Percentiles rank a stretch among this genome's conserved stretches.
These are phyloP conservation scores for Xylaria scruposa DNA, from an alignment of 495 filamentous ascomycete genomes.

Conservation along the genomic window DNA sequence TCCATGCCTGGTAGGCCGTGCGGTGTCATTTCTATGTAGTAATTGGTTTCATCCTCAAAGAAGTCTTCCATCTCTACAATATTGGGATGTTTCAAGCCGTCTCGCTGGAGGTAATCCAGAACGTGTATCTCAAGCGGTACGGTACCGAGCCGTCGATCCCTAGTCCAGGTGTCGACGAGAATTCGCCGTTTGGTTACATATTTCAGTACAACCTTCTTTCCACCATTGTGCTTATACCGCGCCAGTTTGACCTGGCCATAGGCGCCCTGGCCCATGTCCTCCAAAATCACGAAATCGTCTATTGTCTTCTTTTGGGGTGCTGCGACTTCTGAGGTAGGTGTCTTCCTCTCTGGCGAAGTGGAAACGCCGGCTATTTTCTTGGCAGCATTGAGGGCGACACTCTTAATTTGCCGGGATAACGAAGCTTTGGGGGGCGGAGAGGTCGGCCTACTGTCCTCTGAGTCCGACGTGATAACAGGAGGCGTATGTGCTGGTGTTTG, in stretches of 20 bases:
- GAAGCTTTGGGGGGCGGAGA: slow-evolving; percentile 57
- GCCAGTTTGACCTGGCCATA: slow-evolving; percentile 98
- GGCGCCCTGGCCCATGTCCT: slow-evolving; percentile 98
- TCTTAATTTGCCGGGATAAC: slow-evolving; percentile 77
- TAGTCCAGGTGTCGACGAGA: slow-evolving; percentile 97
- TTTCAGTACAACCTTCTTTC: slow-evolving; percentile 90
- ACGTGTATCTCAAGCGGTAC: slow-evolving; percentile 98
- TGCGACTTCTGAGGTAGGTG: slow-evolving; percentile 32
- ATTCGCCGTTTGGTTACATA: slow-evolving; percentile 98
- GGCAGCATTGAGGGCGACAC: slow-evolving; percentile 63
- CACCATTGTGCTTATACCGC: slow-evolving; percentile 77
- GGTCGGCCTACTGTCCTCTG: slow-evolving; percentile 45
- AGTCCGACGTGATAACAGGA: slow-evolving; percentile 59
- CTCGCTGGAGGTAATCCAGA: slow-evolving; percentile 87
- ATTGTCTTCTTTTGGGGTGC: slow-evolving; percentile 69
- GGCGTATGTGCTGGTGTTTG: slow-evolving; percentile 63
- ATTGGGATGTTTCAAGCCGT: slow-evolving; percentile 88
- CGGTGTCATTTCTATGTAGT: slow-evolving; percentile 98
- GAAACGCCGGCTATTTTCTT: slow-evolving; percentile 53
- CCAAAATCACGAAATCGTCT: slow-evolving; percentile 86
- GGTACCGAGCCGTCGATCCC: slow-evolving; percentile 92
- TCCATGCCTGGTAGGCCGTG: slow-evolving; percentile 98
- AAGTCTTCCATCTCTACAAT: slow-evolving; percentile 99
- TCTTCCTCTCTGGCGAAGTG: slow-evolving; percentile 44
- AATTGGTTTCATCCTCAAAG: slow-evolving; percentile 97